These are phyloP conservation scores for Jasminum sambac DNA, from an alignment of 257 asterid species.

Conservation along the genomic window DNA sequence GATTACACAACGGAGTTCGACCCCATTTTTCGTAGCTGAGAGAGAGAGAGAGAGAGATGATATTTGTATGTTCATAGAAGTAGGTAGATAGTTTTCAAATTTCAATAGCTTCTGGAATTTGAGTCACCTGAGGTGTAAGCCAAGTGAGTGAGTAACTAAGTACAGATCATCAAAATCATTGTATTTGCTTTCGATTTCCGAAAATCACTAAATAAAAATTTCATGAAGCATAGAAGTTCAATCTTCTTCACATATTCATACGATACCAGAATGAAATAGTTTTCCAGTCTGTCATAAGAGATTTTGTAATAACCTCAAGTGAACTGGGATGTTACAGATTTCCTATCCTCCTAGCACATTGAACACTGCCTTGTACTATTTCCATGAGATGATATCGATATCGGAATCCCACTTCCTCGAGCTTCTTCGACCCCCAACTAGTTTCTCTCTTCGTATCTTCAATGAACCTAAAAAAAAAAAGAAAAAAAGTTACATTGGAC, in stretches of 20 bases:
- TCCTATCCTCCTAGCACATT: conserved; percentile 34
- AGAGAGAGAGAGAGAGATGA: background rate
- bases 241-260: background rate
- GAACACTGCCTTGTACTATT: conserved; percentile 34
- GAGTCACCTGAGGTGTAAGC: conserved; percentile 9
- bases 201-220: background rate
- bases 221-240: background rate
- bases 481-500: background rate
- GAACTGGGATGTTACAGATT: background rate
- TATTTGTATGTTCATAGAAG: conserved; percentile 32
- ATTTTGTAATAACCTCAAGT: too few relatives aligned
- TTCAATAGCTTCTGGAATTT: background rate
- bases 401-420: conserved; percentile 49
- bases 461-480: conserved; percentile 34
- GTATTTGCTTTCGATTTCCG: too few relatives aligned
- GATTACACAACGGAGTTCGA: conserved; percentile 42
- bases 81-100: background rate
- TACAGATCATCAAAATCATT: too few relatives aligned
- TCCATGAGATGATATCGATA: conserved; percentile 40
- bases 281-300: too few relatives aligned
- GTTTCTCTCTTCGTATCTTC: conserved; percentile 49
- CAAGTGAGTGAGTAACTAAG: background rate
- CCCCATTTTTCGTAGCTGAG: conserved; percentile 17
- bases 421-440: conserved; percentile 52
- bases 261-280: background rate